Evolutionary conservation across 345 rosid species (phyloP), one percentile per base, ranked within the genome.

Genomic region (Euphorbia peplus): DNA sequence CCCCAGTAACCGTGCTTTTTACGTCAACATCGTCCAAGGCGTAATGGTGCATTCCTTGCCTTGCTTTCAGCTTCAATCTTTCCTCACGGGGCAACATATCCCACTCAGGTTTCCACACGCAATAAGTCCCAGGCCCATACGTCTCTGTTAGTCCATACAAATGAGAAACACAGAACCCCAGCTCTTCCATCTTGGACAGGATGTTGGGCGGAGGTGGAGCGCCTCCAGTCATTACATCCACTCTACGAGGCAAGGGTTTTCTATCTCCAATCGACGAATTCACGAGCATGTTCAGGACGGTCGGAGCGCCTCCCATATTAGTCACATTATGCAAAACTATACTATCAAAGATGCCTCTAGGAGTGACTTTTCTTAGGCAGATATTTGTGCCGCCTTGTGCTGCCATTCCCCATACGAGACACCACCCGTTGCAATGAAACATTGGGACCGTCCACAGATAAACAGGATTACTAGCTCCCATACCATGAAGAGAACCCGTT

Each of bases 401-500:
- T 0, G 97, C 92, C 42, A 93, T 72, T 10, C 95, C 98, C 98
- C 98, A 93, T 12, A 71, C 37, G 3, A 93, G 88, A 54, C 93
- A 88, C 97, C 98, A 91, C 0, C 97, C 97, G 7, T 91, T 93
- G 71, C 96, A 89, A 51, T 91, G 98, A 78, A 93, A 93, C 95
- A 93, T 89, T 0, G 98, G 98, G 13, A 93, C 93, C 0, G 93
- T 87, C 97, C 98, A 93, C 6, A 93, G 64, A 60, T 89, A 93
- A 1, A 86, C 85, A 0, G 92, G 91, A 83, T 72, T 68, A n/a
- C n/a, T n/a, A 0, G 86, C 52, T 0, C 64, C 77, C 82, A 90
- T 84, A 16, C 73, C 85, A 22, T 82, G 87, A 66, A 89, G 85
- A 29, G 85, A 75, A 70, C 80, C 70, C 0, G 95, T 83, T 0